Base-by-base conservation (phyloP, 306 rosid genomes). In the Cicer yamashitae region DNA sequence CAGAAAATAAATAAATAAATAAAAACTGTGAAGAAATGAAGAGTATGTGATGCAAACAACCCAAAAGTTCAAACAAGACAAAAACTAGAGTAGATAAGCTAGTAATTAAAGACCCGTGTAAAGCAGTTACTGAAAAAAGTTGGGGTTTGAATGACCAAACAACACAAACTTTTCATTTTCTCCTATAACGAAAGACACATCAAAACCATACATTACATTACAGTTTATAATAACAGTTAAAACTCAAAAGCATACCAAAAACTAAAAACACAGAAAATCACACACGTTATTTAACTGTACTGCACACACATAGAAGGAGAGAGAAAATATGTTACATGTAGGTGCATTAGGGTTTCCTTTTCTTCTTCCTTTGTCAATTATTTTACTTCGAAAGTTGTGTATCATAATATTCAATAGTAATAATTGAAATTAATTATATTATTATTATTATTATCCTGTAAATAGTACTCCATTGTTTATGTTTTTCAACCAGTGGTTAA, bases 101-200 rank as follows among this genome's bases (percentile, higher is more conserved):
- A 58, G 41, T 22, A 25, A 52, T 15, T 14, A 52, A 52, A 15
- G 20, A 52, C 58, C 58, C 58, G 58, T 52, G 58, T 10, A 10
- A 30, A 30, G 5, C 37, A 30, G 37, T 30, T 30, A 67, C 79
- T 63, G 80, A 76, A 68, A 68, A 79, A 76, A 76, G 71, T 58
- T n/a, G 73, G 72, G 85, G 67, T 37, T 71, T 73, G 82, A 81
- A 69, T 80, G 88, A 79, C 77, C 75, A 76, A 60, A 70, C 83
- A 58, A 67, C 47, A 52, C 61, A 77, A 69, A 51, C 69, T 67
- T 84, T 78, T 37, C 13, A 7, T n/a, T 71, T 80, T 67, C 40
- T 25, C 65, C 44, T 22, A 70, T 12, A 72, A 71, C 43, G 63
- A 75, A 65, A 34, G 67, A 69, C 50, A 61, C 83, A 77, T 67